Evolutionary conservation across 2,329 filamentous ascomycete genomes (phyloP).

Genomic region (Lasiodiplodia citricola): DNA sequence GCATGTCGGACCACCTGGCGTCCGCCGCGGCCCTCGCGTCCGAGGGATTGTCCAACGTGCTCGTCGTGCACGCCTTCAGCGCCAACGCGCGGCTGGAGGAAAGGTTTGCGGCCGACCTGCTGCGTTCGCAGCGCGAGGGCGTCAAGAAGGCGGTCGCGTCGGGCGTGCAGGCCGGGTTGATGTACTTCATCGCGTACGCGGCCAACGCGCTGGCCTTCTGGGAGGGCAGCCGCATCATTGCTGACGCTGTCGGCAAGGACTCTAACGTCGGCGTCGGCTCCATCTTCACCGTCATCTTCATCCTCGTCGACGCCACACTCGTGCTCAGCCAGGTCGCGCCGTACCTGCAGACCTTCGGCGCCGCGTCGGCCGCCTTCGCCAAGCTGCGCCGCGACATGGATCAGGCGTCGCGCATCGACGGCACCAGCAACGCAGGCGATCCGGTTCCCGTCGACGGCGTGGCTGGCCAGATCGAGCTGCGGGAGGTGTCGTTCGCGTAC

Average conservation of each 20-base stretch:
- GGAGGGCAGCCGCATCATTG: constrained; percentile 66
- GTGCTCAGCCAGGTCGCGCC: constrained; percentile 54
- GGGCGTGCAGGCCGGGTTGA: constrained; percentile 63
- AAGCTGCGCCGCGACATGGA: constrained; percentile 66
- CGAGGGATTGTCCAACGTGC: constrained; percentile 65
- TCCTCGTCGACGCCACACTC: constrained; percentile 59
- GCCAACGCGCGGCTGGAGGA: constrained; percentile 64
- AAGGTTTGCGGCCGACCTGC: constrained; percentile 62
- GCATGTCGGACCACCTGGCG: constrained; percentile 59
- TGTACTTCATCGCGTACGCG: constrained; percentile 72
- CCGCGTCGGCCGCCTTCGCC: constrained; percentile 59
- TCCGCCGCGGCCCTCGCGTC: constrained; percentile 67
- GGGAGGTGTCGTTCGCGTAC: constrained; percentile 49
- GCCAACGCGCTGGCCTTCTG: constrained; percentile 72
- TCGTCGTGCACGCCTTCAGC: constrained; percentile 68
- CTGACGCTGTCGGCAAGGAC: constrained; percentile 44
- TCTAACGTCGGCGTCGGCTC: constrained; percentile 46
- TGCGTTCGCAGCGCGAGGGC: constrained; percentile 56
- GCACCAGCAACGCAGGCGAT: constrained; percentile 50
- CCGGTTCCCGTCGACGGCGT: constrained; percentile 43
- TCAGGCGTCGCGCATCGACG: constrained; percentile 47
- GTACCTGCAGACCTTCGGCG: constrained; percentile 56
- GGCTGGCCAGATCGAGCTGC: constrained; percentile 29
- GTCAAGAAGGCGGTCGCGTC: constrained; percentile 64
- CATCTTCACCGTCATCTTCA: constrained; percentile 62